These are phyloP conservation scores for Stagonosporopsis rhizophila DNA, from an alignment of 2,329 filamentous ascomycete genomes.

Conservation along the genomic window DNA sequence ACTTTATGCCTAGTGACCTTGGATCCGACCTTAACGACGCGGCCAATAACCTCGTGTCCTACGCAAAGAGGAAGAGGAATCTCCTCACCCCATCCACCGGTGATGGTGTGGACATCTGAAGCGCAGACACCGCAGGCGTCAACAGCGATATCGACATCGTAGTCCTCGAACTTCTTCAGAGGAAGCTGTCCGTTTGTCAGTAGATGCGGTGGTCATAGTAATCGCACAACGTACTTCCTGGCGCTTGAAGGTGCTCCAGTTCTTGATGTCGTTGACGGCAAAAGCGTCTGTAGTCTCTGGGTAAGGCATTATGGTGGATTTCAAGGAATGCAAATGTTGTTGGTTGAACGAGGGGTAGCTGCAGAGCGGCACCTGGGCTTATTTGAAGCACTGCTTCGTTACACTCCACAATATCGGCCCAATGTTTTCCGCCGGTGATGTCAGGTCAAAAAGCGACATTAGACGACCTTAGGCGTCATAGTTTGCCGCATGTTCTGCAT, in stretches of 20 bases:
- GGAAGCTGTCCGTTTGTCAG: slow-evolving; percentile 64
- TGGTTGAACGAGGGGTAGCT: slow-evolving; percentile 23
- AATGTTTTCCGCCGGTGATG: slow-evolving; percentile 43
- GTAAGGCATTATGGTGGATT: slow-evolving; percentile 54
- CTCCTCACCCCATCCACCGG: slow-evolving; percentile 68
- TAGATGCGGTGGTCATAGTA: neutral
- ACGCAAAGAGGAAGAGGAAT: slow-evolving; percentile 69
- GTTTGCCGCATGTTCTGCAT: slow-evolving; percentile 23
- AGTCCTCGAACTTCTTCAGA: slow-evolving; percentile 84
- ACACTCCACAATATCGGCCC: slow-evolving; percentile 35
- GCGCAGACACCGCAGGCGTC: slow-evolving; percentile 63
- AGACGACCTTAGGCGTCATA: slow-evolving; percentile 18
- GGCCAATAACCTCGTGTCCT: slow-evolving; percentile 66
- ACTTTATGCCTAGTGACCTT: slow-evolving; percentile 59
- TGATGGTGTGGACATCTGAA: slow-evolving; percentile 58
- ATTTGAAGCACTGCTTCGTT: slow-evolving; percentile 33
- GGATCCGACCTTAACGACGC: slow-evolving; percentile 58
- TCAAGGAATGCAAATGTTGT: slow-evolving; percentile 2
- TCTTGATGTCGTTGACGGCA: slow-evolving; percentile 63
- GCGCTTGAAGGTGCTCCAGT: slow-evolving; percentile 66
- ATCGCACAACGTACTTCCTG: slow-evolving; percentile 54
- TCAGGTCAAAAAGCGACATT: slow-evolving; percentile 35
- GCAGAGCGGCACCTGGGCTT: slow-evolving; percentile 36
- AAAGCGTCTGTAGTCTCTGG: slow-evolving; percentile 60
- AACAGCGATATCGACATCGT: slow-evolving; percentile 88